Evolutionary conservation across 768 basidiomycete species (phyloP).

Genomic region (Psilocybe azurescens): DNA sequence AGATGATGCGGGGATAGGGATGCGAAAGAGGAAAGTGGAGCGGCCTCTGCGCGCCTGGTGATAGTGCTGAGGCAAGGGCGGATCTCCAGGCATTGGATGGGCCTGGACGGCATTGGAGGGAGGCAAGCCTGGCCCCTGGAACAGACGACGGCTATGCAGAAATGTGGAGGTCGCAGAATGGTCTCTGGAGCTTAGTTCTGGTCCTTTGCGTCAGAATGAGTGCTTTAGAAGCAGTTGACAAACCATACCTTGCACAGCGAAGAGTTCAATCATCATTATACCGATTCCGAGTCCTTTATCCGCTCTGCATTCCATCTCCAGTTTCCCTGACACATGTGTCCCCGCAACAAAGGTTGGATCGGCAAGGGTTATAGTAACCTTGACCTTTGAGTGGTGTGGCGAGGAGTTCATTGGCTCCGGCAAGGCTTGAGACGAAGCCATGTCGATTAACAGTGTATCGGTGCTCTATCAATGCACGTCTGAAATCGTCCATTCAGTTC

Average conservation of each 20-base stretch:
- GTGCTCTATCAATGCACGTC: not conserved
- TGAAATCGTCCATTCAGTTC: not conserved
- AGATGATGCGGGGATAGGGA: slow-evolving; percentile 68
- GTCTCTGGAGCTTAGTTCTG: slow-evolving; percentile 79
- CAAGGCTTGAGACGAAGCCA: slow-evolving; percentile 29
- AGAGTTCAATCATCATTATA: slow-evolving; percentile 78
- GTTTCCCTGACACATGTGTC: slow-evolving; percentile 67
- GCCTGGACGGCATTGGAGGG: slow-evolving; percentile 84
- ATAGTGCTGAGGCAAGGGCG: slow-evolving; percentile 66
- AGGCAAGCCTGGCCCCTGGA: slow-evolving; percentile 82
- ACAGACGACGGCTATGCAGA: slow-evolving; percentile 69
- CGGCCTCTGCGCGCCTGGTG: slow-evolving; percentile 76
- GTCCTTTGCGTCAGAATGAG: slow-evolving; percentile 13
- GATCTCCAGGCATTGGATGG: slow-evolving; percentile 60
- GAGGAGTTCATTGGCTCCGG: slow-evolving; percentile 81
- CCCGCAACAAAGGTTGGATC: slow-evolving; percentile 73
- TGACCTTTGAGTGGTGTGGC: slow-evolving; percentile 81
- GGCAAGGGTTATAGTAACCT: slow-evolving; percentile 63
- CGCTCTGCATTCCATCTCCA: slow-evolving; percentile 81
- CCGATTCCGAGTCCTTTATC: slow-evolving; percentile 78
- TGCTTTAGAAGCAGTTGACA: not conserved
- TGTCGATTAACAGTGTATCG: slow-evolving; percentile 4
- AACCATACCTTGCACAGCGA: slow-evolving; percentile 69
- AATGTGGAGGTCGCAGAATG: slow-evolving; percentile 84
- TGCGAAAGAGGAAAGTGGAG: slow-evolving; percentile 82